phyloP scores from a whole-genome alignment of 1,284 basidiomycete genomes.

The Ceratobasidium sp. region DNA sequence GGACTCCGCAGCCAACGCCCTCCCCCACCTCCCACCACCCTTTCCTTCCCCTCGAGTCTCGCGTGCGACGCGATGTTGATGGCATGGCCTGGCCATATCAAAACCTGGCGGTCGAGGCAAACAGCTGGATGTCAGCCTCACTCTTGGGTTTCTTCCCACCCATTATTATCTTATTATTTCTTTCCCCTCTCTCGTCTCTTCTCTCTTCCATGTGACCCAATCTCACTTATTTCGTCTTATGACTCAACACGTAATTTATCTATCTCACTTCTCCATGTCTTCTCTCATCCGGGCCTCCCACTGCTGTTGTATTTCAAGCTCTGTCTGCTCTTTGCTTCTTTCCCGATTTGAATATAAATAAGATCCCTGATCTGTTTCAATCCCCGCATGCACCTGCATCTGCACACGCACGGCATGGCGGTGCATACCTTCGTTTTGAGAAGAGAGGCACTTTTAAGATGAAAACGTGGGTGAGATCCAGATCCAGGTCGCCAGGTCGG shows the following conservation, averaged over 20 bases:
- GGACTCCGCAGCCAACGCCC: no score
- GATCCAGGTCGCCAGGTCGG: no score
- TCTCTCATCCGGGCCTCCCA: no score
- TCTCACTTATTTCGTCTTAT: conserved; percentile 3
- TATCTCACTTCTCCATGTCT: neutral
- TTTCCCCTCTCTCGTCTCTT: neutral
- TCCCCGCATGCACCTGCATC: neutral
- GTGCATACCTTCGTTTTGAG: conserved; percentile 6
- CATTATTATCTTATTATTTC: neutral
- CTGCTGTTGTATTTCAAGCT: no score
- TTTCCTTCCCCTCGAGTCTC: no score
- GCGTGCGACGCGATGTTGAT: neutral
- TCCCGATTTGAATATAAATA: conserved; percentile 16
- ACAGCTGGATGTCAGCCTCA: conserved; percentile 12
- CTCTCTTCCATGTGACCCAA: neutral
- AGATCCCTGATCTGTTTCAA: neutral
- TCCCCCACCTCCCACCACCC: no score
- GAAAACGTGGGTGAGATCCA: no score
- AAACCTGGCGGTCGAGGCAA: conserved; percentile 18
- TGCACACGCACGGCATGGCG: neutral
- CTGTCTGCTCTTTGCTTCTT: neutral
- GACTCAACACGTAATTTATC: conserved; percentile 5
- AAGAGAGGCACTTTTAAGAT: neutral
- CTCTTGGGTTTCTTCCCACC: conserved; percentile 10
- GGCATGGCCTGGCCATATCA: neutral